These are phyloP conservation scores for Teratosphaeria destructans DNA, from an alignment of 2,329 filamentous ascomycete species.

Conservation along the genomic window DNA sequence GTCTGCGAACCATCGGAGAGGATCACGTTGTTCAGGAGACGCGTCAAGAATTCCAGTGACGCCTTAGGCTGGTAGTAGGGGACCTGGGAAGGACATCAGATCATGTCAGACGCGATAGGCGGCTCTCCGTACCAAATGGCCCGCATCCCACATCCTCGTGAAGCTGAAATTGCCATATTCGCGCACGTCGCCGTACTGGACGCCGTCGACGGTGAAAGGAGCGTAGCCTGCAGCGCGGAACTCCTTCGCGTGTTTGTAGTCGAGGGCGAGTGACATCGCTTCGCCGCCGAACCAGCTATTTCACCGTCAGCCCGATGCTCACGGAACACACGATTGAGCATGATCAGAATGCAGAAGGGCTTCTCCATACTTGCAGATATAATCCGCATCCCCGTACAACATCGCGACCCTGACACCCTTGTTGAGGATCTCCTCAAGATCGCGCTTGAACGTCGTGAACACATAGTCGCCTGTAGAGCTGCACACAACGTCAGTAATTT, in stretches of 20 bases:
- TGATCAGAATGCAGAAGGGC: slow-evolving; percentile 6
- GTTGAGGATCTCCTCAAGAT: slow-evolving; percentile 32
- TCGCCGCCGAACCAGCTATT: not conserved
- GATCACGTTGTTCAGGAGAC: slow-evolving; percentile 26
- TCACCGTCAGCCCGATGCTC: not conserved
- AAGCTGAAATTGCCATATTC: slow-evolving; percentile 22
- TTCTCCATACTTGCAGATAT: slow-evolving; percentile 30
- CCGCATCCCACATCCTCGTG: slow-evolving; percentile 27
- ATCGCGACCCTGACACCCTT: slow-evolving; percentile 29
- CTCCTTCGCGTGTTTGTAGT: slow-evolving; percentile 26
- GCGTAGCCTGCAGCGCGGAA: slow-evolving; percentile 20
- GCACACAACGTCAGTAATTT: not conserved
- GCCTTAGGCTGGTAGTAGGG: slow-evolving; percentile 31
- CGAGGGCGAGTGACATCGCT: slow-evolving; percentile 23
- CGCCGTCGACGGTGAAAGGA: slow-evolving; percentile 22
- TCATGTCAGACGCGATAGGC: not conserved
- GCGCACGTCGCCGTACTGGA: slow-evolving; percentile 30
- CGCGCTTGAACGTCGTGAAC: slow-evolving; percentile 45
- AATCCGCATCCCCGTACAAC: slow-evolving; percentile 30
- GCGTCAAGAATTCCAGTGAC: slow-evolving; percentile 20
- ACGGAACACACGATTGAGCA: not conserved
- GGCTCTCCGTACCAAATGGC: slow-evolving; percentile 31
- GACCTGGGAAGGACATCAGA: slow-evolving; percentile 15
- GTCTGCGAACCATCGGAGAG: slow-evolving; percentile 26
- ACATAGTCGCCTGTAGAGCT: slow-evolving; percentile 43